These are phyloP conservation scores for Verticillium nonalfalfae DNA, from an alignment of 2,329 filamentous ascomycete genomes.

Conservation along the genomic window DNA sequence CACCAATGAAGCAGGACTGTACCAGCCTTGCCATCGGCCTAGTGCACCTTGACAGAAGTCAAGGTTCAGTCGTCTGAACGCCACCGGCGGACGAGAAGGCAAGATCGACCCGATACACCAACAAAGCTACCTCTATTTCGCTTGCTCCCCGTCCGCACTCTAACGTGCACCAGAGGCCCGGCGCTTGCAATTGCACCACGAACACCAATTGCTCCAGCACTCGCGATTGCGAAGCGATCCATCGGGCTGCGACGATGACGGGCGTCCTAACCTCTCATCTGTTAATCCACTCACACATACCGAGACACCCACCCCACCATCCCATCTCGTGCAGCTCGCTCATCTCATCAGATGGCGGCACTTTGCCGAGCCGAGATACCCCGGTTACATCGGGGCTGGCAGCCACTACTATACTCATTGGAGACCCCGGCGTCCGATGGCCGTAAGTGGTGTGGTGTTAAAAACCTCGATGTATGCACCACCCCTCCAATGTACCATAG, in stretches of 20 bases:
- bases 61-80: background rate
- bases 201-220: background rate
- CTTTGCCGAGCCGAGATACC: background rate
- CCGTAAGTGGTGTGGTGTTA: background rate
- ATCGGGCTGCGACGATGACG: background rate
- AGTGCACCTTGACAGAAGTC: background rate
- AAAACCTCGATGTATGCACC: background rate
- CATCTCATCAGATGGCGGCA: background rate
- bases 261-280: background rate
- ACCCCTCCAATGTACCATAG: background rate
- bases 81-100: background rate
- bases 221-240: background rate
- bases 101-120: background rate
- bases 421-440: background rate
- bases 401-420: background rate
- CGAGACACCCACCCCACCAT: background rate
- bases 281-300: background rate
- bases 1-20: background rate
- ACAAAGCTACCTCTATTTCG: background rate
- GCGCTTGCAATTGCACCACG: background rate
- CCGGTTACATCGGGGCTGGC: background rate
- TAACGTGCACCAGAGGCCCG: background rate
- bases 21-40: background rate
- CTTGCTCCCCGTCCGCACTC: background rate
- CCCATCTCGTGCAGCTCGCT: background rate